These are phyloP conservation scores for Silybum marianum DNA, from an alignment of 129 eudicot genomes.

Conservation along the genomic window DNA sequence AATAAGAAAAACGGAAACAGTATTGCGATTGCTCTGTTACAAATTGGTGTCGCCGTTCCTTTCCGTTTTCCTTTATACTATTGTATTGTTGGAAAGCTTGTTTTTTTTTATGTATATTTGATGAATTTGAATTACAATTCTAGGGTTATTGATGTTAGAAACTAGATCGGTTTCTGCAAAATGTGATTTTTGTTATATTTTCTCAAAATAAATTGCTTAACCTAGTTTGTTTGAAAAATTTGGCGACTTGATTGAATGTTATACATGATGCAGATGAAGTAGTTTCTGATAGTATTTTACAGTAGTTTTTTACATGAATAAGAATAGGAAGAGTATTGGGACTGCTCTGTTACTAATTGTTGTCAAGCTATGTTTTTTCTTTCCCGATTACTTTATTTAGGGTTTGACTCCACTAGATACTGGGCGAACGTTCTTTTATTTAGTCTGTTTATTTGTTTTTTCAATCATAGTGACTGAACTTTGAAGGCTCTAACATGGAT, in stretches of 20 bases:
- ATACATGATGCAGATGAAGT: conserved; percentile 1
- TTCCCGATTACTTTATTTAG: not conserved
- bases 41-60: not conserved
- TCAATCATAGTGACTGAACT: not conserved
- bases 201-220: not conserved
- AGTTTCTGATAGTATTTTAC: not conserved
- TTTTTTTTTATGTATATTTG: too few species aligned
- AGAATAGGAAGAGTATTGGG: not conserved
- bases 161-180: not conserved
- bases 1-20: not conserved
- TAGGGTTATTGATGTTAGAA: conserved; percentile 7
- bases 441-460: not conserved
- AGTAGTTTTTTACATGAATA: not conserved
- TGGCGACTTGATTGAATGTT: not conserved
- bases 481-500: not conserved
- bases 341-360: not conserved
- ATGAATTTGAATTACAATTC: too few species aligned
- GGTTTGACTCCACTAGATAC: not conserved
- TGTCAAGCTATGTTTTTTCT: not conserved
- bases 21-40: not conserved
- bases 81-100: not conserved
- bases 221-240: not conserved
- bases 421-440: not conserved
- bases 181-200: not conserved
- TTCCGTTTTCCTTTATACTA: too few species aligned